These are phyloP conservation scores for Acanthamoeba quina DNA, from an alignment of 208 protist species.

Conservation along the genomic window DNA sequence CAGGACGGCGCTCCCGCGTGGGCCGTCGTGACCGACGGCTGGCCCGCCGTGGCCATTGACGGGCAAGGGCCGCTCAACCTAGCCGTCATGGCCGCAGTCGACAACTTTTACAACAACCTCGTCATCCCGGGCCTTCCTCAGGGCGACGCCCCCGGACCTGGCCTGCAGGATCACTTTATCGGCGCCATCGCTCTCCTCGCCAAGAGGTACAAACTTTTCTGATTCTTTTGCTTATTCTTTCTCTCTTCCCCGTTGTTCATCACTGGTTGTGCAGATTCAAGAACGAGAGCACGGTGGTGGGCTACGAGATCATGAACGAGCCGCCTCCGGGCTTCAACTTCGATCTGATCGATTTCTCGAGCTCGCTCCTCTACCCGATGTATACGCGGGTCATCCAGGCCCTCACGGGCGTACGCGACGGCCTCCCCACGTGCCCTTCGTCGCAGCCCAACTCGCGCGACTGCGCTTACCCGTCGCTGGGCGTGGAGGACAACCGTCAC, in stretches of 20 bases:
- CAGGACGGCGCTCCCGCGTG: neutral
- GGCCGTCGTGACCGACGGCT: neutral
- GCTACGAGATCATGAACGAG: conserved; percentile 52
- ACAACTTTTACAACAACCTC: conserved; percentile 22
- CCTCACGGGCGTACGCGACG: neutral
- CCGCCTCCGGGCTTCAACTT: neutral
- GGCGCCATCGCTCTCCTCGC: neutral
- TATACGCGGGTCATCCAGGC: conserved; percentile 2
- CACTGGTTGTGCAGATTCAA: neutral
- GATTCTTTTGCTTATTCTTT: neutral
- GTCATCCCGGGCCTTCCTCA: neutral
- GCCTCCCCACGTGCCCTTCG: neutral
- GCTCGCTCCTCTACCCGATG: neutral
- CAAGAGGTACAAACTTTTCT: neutral
- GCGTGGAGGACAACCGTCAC: neutral
- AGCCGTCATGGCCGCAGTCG: neutral
- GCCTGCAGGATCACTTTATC: conserved; percentile 27
- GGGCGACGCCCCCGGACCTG: conserved; percentile 17
- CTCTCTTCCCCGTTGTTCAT: neutral
- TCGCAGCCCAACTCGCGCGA: neutral
- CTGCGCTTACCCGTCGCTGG: conserved; percentile 32
- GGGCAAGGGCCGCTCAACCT: neutral
- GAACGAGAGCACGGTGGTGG: conserved; percentile 14
- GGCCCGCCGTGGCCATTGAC: neutral
- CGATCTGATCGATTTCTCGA: neutral